Evolutionary conservation across 495 filamentous ascomycete genomes (phyloP), one percentile per base, ranked within the genome.

Genomic region (Neurospora discreta): DNA sequence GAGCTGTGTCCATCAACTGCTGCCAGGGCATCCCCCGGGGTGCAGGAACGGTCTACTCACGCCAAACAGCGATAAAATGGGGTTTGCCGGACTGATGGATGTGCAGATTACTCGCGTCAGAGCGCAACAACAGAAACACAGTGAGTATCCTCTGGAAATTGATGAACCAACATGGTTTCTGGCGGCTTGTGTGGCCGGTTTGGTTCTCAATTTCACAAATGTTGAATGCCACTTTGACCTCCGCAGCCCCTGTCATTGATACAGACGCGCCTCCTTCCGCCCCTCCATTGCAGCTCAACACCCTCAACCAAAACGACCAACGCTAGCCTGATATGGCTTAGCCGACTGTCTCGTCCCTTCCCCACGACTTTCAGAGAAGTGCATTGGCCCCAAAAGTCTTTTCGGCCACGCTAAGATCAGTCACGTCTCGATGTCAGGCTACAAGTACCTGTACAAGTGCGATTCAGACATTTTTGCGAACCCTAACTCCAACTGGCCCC

Each of bases 251-350:
- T 77, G 77, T 68, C 74, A 42, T 39, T 72, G 69, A 44, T 65
- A 65, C 72, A 73, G 41, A 44, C 71, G 68, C 58, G 38, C 26
- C 72, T 74, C 75, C 75, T 73, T 71, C 72, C 69, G 52, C 41
- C 39, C 58, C 70, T 74, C 71, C 74, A 73, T 65, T 65, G 52
- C 52, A 60, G 52, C 52, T 65, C 52, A 65, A 65, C 52, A 65
- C 52, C 76, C 79, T 77, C 79, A 80, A 80, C 79, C 79, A 79
- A 80, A 78, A 77, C 68, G 40, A 65, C 1, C 1, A 65, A 30
- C 16, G 36, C 77, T 79, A 80, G 39, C 78, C 75, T 3, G 3
- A 44, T 40, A 10, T 6, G 69, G 74, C 2, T 23, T 76, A 77
- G 79, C 74, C 72, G 10, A 0, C 58, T 23, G 73, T 38, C 60